A percentile compares a stretch with the other conserved stretches of the same genome.
phyloP scores from a whole-genome alignment of 495 filamentous ascomycete genomes.

The Copromyces sp. region DNA sequence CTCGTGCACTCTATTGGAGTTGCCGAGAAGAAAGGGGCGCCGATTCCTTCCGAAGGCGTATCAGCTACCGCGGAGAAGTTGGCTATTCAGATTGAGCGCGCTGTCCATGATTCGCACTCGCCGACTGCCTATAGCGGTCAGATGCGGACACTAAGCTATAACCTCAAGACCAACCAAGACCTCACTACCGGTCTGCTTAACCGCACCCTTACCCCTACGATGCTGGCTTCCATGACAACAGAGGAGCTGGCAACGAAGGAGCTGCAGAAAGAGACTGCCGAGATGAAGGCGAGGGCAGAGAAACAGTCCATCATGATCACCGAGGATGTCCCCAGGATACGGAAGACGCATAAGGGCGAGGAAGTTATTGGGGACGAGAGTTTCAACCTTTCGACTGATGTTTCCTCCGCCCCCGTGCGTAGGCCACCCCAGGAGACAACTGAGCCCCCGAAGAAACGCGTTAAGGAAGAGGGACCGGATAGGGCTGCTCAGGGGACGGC shows the following conservation, averaged over 20 bases:
- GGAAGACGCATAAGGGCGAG: constrained; percentile 91
- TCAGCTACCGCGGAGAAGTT: constrained; percentile 32
- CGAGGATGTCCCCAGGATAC: constrained; percentile 72
- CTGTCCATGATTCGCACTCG: constrained; percentile 37
- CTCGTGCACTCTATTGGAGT: constrained; percentile 28
- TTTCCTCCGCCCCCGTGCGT: constrained; percentile 29
- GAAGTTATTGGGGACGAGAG: constrained; percentile 69
- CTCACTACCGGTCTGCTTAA: constrained; percentile 66
- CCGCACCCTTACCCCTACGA: constrained; percentile 55
- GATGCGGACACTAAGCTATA: constrained; percentile 53
- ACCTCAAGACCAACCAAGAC: constrained; percentile 76
- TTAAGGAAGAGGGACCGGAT: constrained; percentile 20
- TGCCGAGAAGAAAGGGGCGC: constrained; percentile 34
- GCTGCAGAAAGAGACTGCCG: constrained; percentile 66
- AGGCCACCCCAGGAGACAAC: constrained; percentile 20
- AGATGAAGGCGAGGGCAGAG: constrained; percentile 59
- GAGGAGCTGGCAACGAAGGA: constrained; percentile 90
- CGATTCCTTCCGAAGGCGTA: constrained; percentile 24
- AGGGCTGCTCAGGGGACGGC: constrained; percentile 2
- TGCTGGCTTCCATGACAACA: constrained; percentile 70
- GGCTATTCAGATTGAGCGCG: constrained; percentile 62
- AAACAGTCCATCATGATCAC: constrained; percentile 79
- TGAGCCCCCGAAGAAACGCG: constrained; percentile 5
- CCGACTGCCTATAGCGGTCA: constrained; percentile 34
- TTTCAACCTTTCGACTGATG: constrained; percentile 22